phyloP scores from a whole-genome alignment of 495 filamentous ascomycete species.

The Aspergillus conjunctus region DNA sequence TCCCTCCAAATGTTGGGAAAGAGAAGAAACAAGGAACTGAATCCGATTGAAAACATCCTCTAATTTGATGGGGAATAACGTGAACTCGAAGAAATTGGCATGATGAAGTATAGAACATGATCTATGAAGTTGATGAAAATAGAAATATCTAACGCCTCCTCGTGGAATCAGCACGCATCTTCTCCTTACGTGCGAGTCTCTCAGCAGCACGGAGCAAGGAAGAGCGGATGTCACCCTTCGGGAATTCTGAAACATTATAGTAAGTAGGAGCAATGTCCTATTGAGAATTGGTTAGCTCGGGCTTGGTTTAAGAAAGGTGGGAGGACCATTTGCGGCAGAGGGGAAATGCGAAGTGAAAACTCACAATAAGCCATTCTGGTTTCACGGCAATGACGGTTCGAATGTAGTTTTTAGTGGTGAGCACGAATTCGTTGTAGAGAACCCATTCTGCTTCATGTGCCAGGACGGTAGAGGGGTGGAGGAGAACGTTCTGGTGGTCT shows the following conservation, averaged over 20 bases:
- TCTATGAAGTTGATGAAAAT: conserved; percentile 23
- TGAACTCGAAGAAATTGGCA: background rate
- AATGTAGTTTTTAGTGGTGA: conserved; percentile 94
- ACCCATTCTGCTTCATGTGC: conserved; percentile 92
- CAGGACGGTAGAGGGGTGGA: conserved; percentile 90
- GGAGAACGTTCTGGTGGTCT: conserved; percentile 85
- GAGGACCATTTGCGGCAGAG: background rate
- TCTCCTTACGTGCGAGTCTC: conserved; percentile 72
- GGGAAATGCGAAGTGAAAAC: conserved; percentile 35
- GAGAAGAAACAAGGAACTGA: background rate
- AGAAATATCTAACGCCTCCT: conserved; percentile 34
- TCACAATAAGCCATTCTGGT: conserved; percentile 81
- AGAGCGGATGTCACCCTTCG: conserved; percentile 81
- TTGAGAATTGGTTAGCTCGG: conserved; percentile 25
- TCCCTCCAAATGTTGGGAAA: background rate
- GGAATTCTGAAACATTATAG: conserved; percentile 83
- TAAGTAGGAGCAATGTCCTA: conserved; percentile 90
- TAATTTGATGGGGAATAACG: background rate
- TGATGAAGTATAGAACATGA: conserved; percentile 1
- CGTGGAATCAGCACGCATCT: conserved; percentile 50
- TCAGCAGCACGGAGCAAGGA: conserved; percentile 74
- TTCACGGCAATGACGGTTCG: conserved; percentile 62
- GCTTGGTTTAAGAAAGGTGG: background rate
- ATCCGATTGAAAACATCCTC: too few relatives aligned
- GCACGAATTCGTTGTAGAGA: conserved; percentile 96